Conservation (phyloP, 257 asterid genomes). For the Primulina huaijiensis region DNA sequence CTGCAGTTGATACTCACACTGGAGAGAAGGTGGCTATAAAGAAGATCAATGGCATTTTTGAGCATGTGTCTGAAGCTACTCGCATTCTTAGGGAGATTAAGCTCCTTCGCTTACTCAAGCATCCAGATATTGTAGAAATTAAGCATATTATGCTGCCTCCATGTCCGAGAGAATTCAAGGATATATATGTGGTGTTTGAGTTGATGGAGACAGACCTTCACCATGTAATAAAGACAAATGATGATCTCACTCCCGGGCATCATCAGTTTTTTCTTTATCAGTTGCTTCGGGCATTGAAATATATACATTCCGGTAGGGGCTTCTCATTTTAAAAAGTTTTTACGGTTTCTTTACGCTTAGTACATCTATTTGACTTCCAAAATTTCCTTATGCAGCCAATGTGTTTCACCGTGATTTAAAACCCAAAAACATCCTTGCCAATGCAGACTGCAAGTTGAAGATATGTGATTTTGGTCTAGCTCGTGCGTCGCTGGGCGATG, state of each 20-base stretch:
- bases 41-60: conserved; percentile 82
- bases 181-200: conserved; percentile 91
- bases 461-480: conserved; percentile 99
- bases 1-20: conserved; percentile 94
- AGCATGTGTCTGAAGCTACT: conserved; percentile 95
- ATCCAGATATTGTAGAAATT: conserved; percentile 93
- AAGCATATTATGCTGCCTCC: conserved; percentile 96
- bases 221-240: conserved; percentile 83
- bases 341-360: background rate
- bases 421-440: conserved; percentile 96
- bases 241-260: conserved; percentile 94
- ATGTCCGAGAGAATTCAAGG: conserved; percentile 91
- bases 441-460: conserved; percentile 96
- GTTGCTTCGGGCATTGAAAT: conserved; percentile 90
- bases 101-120: conserved; percentile 84
- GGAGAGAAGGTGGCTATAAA: conserved; percentile 96
- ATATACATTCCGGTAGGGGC: conserved; percentile 77
- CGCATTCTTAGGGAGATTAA: conserved; percentile 94
- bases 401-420: conserved; percentile 91
- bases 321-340: conserved; percentile 6
- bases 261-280: conserved; percentile 93
- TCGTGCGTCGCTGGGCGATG: conserved; percentile 88
- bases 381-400: conserved; percentile 55
- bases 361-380: conserved; percentile 8
- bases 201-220: conserved; percentile 99